These are phyloP conservation scores for Tagetes erecta DNA, from an alignment of 129 eudicot genomes.

Conservation along the genomic window DNA sequence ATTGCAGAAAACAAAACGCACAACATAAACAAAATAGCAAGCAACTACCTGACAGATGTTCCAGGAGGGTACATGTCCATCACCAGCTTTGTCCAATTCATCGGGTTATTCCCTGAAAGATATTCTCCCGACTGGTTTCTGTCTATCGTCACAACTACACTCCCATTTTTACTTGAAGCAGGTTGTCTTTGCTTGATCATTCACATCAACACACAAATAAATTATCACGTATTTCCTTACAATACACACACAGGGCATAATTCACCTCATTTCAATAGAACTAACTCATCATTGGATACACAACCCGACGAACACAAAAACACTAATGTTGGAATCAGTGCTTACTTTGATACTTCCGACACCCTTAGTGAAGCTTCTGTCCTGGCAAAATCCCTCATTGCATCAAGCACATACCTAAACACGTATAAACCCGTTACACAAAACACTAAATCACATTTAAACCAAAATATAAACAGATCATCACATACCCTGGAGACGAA, in stretches of 20 bases:
- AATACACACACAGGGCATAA: background rate
- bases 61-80: constrained; percentile 85
- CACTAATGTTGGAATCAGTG: constrained; percentile 17
- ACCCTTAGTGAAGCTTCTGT: constrained; percentile 52
- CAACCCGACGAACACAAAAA: background rate
- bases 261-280: background rate
- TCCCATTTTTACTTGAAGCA: constrained; percentile 85
- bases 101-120: constrained; percentile 49
- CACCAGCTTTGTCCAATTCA: constrained; percentile 88
- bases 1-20: constrained; percentile 12
- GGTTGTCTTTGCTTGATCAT: constrained; percentile 99
- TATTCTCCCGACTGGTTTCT: constrained; percentile 44
- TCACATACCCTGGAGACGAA: constrained; percentile 90
- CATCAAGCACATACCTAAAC: constrained; percentile 82
- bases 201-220: constrained; percentile 43
- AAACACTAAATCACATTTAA: background rate
- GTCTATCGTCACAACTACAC: constrained; percentile 61
- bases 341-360: constrained; percentile 69
- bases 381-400: constrained; percentile 66
- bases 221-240: constrained; percentile 18
- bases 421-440: constrained; percentile 21
- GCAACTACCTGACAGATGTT: constrained; percentile 62
- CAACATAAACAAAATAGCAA: background rate
- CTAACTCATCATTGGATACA: background rate
- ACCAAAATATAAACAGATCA: constrained; percentile 1